phyloP scores from a whole-genome alignment of 805 yeast genomes.

The Nakazawaea holstii region DNA sequence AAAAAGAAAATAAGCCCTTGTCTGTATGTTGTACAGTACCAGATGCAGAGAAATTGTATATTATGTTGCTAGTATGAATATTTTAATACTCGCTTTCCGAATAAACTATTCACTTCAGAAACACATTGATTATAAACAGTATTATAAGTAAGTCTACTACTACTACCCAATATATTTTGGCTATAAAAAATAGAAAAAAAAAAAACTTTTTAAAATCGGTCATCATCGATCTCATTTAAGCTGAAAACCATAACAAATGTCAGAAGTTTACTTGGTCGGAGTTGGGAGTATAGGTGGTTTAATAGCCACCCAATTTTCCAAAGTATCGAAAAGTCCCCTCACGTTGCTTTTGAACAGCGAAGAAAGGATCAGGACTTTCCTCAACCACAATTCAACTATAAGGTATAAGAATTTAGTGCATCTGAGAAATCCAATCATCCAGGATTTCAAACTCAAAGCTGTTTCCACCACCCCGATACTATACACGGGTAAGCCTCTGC shows the following conservation, averaged over 20 bases:
- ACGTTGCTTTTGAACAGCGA: conserved; percentile 5
- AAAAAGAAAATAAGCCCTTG: too few species aligned
- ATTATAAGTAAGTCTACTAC: too few species aligned
- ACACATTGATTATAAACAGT: too few species aligned
- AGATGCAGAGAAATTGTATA: too few species aligned
- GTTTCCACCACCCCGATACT: conserved; percentile 1
- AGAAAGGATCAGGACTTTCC: neutral
- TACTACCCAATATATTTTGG: neutral
- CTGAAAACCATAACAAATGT: neutral
- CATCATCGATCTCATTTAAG: neutral
- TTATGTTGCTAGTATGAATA: too few species aligned
- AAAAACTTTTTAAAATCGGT: neutral
- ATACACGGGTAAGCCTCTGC: conserved; percentile 4
- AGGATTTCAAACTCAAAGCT: conserved; percentile 9
- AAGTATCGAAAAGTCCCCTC: neutral
- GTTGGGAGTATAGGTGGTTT: conserved; percentile 11
- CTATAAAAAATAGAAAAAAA: neutral
- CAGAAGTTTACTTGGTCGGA: conserved; percentile 3
- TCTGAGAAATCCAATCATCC: conserved; percentile 9
- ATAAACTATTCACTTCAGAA: too few species aligned
- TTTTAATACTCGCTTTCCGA: too few species aligned
- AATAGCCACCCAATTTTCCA: conserved; percentile 8
- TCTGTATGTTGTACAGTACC: too few species aligned
- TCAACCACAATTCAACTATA: conserved; percentile 3
- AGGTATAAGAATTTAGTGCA: conserved; percentile 6